Evolutionary conservation across 164 flowering plant genomes (phyloP).

Genomic region (Amborella trichopoda): DNA sequence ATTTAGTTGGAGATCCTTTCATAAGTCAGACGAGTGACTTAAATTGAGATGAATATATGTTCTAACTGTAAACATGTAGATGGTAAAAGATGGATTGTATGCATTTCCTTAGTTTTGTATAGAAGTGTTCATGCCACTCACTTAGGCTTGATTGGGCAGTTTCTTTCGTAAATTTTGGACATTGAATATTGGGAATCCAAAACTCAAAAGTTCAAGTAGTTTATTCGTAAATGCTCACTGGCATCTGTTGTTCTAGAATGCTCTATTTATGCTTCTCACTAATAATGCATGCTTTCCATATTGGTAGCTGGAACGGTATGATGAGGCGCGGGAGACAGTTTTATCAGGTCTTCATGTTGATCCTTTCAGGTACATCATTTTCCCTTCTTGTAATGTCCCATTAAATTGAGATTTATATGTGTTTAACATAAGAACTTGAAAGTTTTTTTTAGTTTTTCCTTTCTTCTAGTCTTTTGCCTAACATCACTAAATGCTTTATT

Average conservation of each 20-base stretch:
- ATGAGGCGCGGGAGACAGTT: conserved; percentile 60
- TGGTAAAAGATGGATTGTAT: too few species aligned
- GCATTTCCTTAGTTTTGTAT: too few species aligned
- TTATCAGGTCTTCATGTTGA: conserved; percentile 81
- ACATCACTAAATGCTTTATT: background rate
- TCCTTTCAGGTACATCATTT: conserved; percentile 52
- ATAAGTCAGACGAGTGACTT: background rate
- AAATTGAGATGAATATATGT: background rate
- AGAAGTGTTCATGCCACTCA: too few species aligned
- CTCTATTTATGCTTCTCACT: background rate
- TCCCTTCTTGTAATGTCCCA: background rate
- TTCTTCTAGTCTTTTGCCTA: background rate
- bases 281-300: background rate
- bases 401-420: background rate
- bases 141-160: too few species aligned
- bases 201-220: background rate
- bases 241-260: too few species aligned
- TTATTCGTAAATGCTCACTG: too few species aligned
- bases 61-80: too few species aligned
- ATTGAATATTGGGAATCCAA: background rate
- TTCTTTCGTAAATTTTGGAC: background rate
- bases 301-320: conserved; percentile 73
- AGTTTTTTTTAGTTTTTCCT: background rate
- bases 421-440: background rate
- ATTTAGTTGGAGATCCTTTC: background rate